Percentiles rank a stretch among this genome's conserved stretches.
phyloP scores from a whole-genome alignment of 768 basidiomycete genomes.

The Leccinum variicolor region DNA sequence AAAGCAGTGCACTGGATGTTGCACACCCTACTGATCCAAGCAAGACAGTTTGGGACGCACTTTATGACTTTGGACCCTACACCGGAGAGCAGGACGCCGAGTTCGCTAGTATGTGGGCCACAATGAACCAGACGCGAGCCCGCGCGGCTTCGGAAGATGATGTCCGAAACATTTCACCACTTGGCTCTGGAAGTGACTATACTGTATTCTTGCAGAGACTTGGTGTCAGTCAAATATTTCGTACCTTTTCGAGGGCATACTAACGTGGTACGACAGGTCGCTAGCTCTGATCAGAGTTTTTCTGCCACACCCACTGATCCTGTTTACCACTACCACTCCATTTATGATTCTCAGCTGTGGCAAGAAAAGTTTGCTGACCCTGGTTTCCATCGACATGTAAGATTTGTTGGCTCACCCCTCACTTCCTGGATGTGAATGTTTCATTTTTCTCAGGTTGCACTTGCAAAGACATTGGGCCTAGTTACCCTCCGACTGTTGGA shows the following conservation, averaged over 20 bases:
- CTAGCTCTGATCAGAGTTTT: constrained; percentile 33
- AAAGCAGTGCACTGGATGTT: constrained; percentile 49
- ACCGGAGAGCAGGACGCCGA: constrained; percentile 40
- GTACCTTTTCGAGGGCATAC: background rate
- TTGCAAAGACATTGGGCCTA: constrained; percentile 64
- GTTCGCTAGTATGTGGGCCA: constrained; percentile 39
- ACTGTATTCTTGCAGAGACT: constrained; percentile 86
- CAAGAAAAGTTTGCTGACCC: constrained; percentile 74
- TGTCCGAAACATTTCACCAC: constrained; percentile 45
- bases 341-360: constrained; percentile 71
- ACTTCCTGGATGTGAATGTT: background rate
- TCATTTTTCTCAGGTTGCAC: constrained; percentile 43
- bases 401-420: constrained; percentile 13
- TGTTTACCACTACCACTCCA: constrained; percentile 70
- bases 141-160: constrained; percentile 24
- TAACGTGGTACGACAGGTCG: constrained; percentile 21
- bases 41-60: constrained; percentile 59
- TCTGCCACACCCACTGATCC: constrained; percentile 43
- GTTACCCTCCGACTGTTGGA: constrained; percentile 56
- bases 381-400: constrained; percentile 68
- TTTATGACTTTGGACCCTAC: constrained; percentile 51
- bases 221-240: constrained; percentile 42
- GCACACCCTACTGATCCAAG: constrained; percentile 51
- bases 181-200: constrained; percentile 85
- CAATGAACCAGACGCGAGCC: constrained; percentile 26